phyloP scores from a whole-genome alignment of 495 filamentous ascomycete species.

The Durotheca rogersii region DNA sequence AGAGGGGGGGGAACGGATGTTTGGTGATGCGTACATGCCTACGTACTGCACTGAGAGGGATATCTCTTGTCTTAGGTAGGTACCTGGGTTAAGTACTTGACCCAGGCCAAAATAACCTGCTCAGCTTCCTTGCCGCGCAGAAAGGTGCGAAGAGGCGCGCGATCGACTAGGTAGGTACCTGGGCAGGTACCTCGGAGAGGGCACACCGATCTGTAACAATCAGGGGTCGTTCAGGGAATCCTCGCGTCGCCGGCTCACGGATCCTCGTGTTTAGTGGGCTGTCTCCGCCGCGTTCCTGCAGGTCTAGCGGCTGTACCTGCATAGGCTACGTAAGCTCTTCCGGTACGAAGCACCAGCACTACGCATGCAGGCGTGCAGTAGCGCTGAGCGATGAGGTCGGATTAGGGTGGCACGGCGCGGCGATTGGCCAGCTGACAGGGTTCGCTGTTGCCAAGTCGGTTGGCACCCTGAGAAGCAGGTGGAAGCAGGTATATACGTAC shows the following conservation, averaged over 20 bases:
- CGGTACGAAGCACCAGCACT: too few species aligned
- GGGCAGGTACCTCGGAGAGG: not conserved
- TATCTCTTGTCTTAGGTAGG: too few species aligned
- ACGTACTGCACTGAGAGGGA: too few species aligned
- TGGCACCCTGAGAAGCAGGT: too few species aligned
- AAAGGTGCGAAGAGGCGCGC: too few species aligned
- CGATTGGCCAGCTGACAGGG: too few species aligned
- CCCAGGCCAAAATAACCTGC: not conserved
- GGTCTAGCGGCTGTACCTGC: slow-evolving; percentile 25
- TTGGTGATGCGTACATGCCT: too few species aligned
- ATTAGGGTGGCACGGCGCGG: not conserved
- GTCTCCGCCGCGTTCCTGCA: slow-evolving; percentile 27
- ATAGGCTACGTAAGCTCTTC: slow-evolving; percentile 29
- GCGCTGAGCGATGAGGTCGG: not conserved
- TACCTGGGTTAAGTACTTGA: not conserved
- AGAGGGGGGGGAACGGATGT: not conserved
- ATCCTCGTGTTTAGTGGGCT: slow-evolving; percentile 17
- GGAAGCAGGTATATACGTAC: not conserved
- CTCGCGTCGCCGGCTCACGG: slow-evolving; percentile 10
- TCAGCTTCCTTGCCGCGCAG: too few species aligned
- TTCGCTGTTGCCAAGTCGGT: too few species aligned
- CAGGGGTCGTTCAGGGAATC: slow-evolving; percentile 20
- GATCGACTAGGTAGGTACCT: too few species aligned
- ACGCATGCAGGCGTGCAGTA: slow-evolving; percentile 18
- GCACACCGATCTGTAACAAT: slow-evolving; percentile 11